A percentile compares a stretch with the other conserved stretches of the same genome.
Evolutionary conservation across 1,139 yeast species (phyloP).

Genomic region (Candida neerlandica): DNA sequence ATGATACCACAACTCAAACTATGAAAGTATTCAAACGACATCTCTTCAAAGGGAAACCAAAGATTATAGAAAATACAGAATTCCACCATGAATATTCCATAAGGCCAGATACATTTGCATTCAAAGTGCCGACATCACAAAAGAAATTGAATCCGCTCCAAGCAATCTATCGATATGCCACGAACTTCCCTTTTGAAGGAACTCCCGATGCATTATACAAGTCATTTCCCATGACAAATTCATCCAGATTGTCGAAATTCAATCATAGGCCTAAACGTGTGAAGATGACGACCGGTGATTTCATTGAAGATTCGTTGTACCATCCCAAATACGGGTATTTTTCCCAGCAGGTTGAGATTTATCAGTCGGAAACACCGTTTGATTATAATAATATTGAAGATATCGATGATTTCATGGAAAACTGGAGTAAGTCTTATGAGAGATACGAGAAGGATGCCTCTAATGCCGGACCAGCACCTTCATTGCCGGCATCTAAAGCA

Average conservation of each 20-base stretch:
- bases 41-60: constrained; percentile 15
- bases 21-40: constrained; percentile 7
- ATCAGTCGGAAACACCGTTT: constrained; percentile 63
- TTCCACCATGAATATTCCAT: constrained; percentile 50
- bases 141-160: constrained; percentile 36
- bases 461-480: constrained; percentile 4
- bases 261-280: constrained; percentile 59
- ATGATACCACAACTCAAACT: neutral
- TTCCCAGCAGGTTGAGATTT: constrained; percentile 75
- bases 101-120: constrained; percentile 51
- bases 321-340: constrained; percentile 84
- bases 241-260: constrained; percentile 48
- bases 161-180: constrained; percentile 43
- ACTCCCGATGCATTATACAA: constrained; percentile 47
- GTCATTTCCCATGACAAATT: constrained; percentile 42
- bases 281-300: constrained; percentile 74
- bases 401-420: constrained; percentile 69
- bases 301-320: constrained; percentile 82
- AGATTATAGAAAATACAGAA: constrained; percentile 26
- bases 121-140: constrained; percentile 38
- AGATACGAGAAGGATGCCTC: constrained; percentile 44
- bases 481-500: constrained; percentile 6
- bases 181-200: constrained; percentile 47
- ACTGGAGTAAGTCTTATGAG: constrained; percentile 69
- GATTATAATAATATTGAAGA: constrained; percentile 60